Evolutionary conservation across 768 basidiomycete species (phyloP).

Genomic region (Leucosporidium creatinivorum): DNA sequence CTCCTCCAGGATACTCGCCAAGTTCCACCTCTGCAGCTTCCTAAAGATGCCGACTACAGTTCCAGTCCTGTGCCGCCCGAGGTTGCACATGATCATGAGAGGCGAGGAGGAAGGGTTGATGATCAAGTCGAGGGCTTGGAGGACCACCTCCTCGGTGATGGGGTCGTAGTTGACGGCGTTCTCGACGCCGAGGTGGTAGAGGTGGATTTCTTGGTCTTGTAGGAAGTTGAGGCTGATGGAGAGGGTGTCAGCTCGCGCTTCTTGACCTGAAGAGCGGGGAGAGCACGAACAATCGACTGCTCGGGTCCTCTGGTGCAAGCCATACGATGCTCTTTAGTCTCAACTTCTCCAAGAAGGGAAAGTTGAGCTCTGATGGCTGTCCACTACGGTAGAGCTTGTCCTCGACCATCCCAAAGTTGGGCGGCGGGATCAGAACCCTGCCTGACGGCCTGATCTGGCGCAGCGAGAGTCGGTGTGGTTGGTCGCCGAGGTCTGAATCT

Average conservation of each 20-base stretch:
- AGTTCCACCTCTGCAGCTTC: conserved; percentile 43
- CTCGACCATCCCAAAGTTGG: conserved; percentile 43
- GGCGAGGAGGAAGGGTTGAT: conserved; percentile 41
- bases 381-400: conserved; percentile 43
- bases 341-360: conserved; percentile 35
- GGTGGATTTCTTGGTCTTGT: conserved; percentile 39
- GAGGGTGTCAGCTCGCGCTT: no score
- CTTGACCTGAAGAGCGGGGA: no score
- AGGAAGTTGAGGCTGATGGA: conserved; percentile 35
- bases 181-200: conserved; percentile 39
- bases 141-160: conserved; percentile 43
- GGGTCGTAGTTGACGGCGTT: conserved; percentile 31
- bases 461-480: no score
- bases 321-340: conserved; percentile 38
- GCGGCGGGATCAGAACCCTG: conserved; percentile 38
- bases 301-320: conserved; percentile 44
- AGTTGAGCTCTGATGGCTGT: conserved; percentile 39
- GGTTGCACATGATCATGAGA: conserved; percentile 42
- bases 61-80: conserved; percentile 42
- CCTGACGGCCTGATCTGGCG: no score
- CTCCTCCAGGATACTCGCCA: conserved; percentile 42
- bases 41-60: conserved; percentile 42
- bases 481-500: no score
- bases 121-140: conserved; percentile 41
- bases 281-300: conserved; percentile 39